Evolutionary conservation across 768 basidiomycete species (phyloP).

Genomic region (Grammothele lineata): DNA sequence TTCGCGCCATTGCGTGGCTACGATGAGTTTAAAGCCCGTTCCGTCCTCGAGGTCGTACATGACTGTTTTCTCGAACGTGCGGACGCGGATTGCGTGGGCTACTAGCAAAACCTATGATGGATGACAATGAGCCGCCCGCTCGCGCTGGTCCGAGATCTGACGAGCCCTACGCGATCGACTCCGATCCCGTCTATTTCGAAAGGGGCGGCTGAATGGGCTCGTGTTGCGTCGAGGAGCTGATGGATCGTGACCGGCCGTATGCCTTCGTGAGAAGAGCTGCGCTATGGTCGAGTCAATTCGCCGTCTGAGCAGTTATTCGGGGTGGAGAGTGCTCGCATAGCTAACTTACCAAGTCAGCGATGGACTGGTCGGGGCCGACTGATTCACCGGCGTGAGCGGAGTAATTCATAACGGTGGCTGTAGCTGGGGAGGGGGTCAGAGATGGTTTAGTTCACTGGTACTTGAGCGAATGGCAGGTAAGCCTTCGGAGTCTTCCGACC

Average conservation of each 20-base stretch:
- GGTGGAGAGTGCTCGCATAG: too few species aligned
- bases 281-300: too few species aligned
- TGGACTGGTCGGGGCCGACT: too few species aligned
- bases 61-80: conserved; percentile 1
- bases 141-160: neutral
- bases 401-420: too few species aligned
- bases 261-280: neutral
- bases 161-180: conserved; percentile 30
- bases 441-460: too few species aligned
- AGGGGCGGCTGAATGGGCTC: conserved; percentile 36
- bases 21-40: conserved; percentile 23
- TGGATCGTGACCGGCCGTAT: conserved; percentile 52
- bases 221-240: conserved; percentile 45
- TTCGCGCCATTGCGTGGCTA: conserved; percentile 8
- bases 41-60: conserved; percentile 32
- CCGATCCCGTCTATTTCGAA: conserved; percentile 44
- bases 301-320: too few species aligned
- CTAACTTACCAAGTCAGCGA: too few species aligned
- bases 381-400: too few species aligned
- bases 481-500: too few species aligned
- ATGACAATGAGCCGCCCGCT: conserved; percentile 25
- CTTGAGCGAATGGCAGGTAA: too few species aligned
- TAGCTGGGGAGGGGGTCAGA: too few species aligned
- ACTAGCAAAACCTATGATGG: conserved; percentile 45
- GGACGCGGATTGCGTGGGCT: conserved; percentile 33